Evolutionary conservation across 2,329 filamentous ascomycete species (phyloP).

Genomic region (Fusarium coicis): DNA sequence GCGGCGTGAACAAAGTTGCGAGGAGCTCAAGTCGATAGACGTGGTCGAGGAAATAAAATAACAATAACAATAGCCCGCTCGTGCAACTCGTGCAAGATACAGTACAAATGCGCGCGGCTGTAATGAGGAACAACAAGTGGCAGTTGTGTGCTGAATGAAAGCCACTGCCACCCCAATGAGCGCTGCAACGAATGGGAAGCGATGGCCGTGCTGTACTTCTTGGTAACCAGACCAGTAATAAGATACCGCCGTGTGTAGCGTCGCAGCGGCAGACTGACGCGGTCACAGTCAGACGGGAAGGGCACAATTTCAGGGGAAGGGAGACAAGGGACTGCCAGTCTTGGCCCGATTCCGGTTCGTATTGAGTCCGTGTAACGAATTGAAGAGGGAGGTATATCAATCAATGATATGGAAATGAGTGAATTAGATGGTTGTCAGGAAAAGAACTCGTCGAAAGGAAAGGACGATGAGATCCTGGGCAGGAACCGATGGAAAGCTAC

Average conservation of each 20-base stretch:
- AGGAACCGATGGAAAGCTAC: not conserved
- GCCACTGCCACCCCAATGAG: slow-evolving; percentile 8
- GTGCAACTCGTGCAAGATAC: slow-evolving; percentile 11
- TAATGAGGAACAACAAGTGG: slow-evolving; percentile 24
- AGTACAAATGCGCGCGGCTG: slow-evolving; percentile 30
- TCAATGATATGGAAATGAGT: slow-evolving; percentile 18
- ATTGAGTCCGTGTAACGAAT: slow-evolving; percentile 5
- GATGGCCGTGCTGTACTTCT: not conserved
- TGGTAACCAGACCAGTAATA: slow-evolving; percentile 30
- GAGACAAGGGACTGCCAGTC: slow-evolving; percentile 25
- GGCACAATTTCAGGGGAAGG: slow-evolving; percentile 28
- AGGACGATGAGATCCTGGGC: slow-evolving; percentile 15
- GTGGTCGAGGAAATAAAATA: not conserved
- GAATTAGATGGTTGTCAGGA: not conserved
- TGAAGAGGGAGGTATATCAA: slow-evolving; percentile 13
- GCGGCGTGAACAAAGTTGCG: slow-evolving; percentile 2
- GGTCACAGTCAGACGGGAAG: slow-evolving; percentile 33
- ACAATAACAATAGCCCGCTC: slow-evolving; percentile 7
- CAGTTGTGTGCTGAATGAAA: slow-evolving; percentile 10
- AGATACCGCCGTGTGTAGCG: slow-evolving; percentile 14
- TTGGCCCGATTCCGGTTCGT: slow-evolving; percentile 16
- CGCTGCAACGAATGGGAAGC: slow-evolving; percentile 12
- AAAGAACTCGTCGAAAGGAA: not conserved
- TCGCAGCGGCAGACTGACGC: slow-evolving; percentile 29
- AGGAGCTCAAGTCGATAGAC: not conserved